Base-by-base conservation (phyloP, 2,329 filamentous ascomycete species). In the Claviceps maximensis region DNA sequence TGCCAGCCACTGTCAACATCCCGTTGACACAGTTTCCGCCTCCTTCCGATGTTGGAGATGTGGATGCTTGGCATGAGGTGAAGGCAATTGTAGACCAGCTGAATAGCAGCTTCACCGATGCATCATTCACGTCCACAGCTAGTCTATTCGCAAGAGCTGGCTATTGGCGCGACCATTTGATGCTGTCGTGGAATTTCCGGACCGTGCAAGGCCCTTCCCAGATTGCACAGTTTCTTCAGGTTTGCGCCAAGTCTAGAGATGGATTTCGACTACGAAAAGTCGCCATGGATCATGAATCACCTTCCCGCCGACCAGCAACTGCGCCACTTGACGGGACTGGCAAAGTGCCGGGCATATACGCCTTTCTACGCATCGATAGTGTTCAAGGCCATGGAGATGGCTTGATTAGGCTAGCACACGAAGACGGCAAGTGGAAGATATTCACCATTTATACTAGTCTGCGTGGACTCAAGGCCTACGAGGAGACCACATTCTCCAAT, bases 361-460 rank as follows among this genome's bases (percentile, higher is more conserved):
- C 78, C 54, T 83, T 80, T 58, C 65, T 83, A 49, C 71, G 63
- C 0, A 66, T 82, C 21, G 70, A 76, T 2, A 83, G 77, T 0
- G 66, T 70, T 5, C 58, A 78, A 1, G 83, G 83, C 0, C 58
- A 58, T 0, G 84, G 82, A 0, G 65, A 72, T 1, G 84, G 83
- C 1, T 58, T 86, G 1, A 69, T 77, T 0, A 69, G 79, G 3
- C 62, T 86, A 0, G 69, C 73, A 0, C 63, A 72, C 40, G 66
- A 71, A 48, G 63, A 65, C 0, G 68, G 63, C 0, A 38, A 54
- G 2, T 86, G 81, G 82, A 83, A 80, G 61, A 75, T 80, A 0
- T 84, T 79, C 56, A 82, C 80, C 1, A 59, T 87, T 0, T 86
- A 80, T 60, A 86, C 83, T 0, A 70, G 72, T 0, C 67, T 87